Conservation (phyloP, 176 grass and related monocot genomes). For the Cenchrus americanus region DNA sequence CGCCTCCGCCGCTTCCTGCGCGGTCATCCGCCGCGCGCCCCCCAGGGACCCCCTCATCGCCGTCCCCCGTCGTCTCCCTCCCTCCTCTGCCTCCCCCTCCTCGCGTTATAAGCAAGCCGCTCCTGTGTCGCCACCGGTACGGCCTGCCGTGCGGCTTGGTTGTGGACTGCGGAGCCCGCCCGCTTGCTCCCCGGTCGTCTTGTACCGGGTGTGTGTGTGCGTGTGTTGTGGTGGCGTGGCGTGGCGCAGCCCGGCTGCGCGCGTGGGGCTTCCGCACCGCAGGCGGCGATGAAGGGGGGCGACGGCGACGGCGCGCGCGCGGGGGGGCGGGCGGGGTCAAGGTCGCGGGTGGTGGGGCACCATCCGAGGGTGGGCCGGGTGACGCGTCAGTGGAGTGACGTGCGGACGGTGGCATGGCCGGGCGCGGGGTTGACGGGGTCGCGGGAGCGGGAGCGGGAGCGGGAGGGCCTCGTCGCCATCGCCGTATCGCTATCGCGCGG, state of each 20-base stretch:
- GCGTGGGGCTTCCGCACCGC: neutral
- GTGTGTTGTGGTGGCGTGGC: neutral
- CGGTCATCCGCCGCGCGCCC: constrained; percentile 34
- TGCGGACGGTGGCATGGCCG: constrained; percentile 1
- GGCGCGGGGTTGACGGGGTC: constrained; percentile 42
- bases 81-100: neutral
- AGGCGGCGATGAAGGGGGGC: neutral
- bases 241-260: neutral
- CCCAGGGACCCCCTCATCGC: neutral
- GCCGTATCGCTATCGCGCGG: no score
- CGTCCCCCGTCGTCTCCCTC: neutral
- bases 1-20: constrained; percentile 67
- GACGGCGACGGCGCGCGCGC: constrained; percentile 45
- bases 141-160: neutral
- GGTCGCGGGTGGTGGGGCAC: constrained; percentile 24
- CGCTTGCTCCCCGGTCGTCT: neutral
- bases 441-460: no score
- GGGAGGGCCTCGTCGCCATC: constrained; percentile 25
- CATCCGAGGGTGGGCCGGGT: neutral
- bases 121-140: constrained; percentile 11
- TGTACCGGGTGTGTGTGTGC: neutral
- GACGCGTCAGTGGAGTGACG: constrained; percentile 44
- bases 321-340: constrained; percentile 33
- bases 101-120: constrained; percentile 8
- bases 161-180: neutral